These are phyloP conservation scores for Penicillium angulare DNA, from an alignment of 495 filamentous ascomycete genomes.

Conservation along the genomic window DNA sequence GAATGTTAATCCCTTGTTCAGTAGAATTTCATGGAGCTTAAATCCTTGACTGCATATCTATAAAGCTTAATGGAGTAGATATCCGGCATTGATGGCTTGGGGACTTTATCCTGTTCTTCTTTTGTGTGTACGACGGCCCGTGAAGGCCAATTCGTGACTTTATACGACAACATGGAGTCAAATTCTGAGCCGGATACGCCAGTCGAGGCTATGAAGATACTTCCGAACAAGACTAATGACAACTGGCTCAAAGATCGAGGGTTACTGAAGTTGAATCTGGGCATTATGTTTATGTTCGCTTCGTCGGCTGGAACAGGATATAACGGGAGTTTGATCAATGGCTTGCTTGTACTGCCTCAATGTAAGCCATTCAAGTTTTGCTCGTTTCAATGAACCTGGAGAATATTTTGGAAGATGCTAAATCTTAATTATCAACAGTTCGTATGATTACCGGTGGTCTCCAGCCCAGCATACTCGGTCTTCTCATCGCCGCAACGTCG, in stretches of 20 bases:
- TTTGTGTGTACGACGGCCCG: not conserved
- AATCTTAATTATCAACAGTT: conserved; percentile 8
- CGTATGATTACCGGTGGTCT: conserved; percentile 16
- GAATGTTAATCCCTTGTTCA: conserved; percentile 30
- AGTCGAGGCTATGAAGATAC: conserved; percentile 13
- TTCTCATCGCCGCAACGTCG: conserved; percentile 26
- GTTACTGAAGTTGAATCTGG: conserved; percentile 21
- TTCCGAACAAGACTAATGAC: conserved; percentile 21
- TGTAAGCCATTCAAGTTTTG: conserved; percentile 10
- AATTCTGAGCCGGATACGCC: conserved; percentile 6
- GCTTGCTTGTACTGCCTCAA: conserved; percentile 23
- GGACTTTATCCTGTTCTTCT: not conserved
- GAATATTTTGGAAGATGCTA: not conserved
- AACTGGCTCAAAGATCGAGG: conserved; percentile 26
- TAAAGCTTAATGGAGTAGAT: conserved; percentile 6
- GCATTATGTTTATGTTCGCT: conserved; percentile 23
- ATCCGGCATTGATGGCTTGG: not conserved
- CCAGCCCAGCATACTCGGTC: conserved; percentile 18
- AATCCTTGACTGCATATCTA: conserved; percentile 2
- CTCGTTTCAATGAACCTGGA: not conserved
- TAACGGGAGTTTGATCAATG: conserved; percentile 27
- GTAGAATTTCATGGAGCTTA: conserved; percentile 3
- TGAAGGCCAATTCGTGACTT: not conserved
- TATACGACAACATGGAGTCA: conserved; percentile 8
- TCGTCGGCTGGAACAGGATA: conserved; percentile 26